Evolutionary conservation across 805 yeast genomes (phyloP).

Genomic region (Metschnikowia arizonensis): DNA sequence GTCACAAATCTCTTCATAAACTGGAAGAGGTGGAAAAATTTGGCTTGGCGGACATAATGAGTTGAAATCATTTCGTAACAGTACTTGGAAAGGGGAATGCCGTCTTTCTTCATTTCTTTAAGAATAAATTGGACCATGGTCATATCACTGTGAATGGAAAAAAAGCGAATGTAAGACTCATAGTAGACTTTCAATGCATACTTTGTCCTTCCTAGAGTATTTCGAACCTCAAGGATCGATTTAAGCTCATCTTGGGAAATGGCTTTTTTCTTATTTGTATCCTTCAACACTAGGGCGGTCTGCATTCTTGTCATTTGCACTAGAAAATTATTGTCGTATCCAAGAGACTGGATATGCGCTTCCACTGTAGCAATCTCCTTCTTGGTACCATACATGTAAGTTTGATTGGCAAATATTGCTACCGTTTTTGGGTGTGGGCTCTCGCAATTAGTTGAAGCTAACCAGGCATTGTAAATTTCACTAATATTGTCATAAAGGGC

Average conservation of each 20-base stretch:
- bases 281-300: conserved; percentile 24
- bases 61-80: conserved; percentile 22
- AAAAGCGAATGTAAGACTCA: conserved; percentile 26
- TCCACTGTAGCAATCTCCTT: conserved; percentile 25
- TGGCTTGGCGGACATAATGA: conserved; percentile 24
- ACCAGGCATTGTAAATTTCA: conserved; percentile 27
- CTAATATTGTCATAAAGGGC: conserved; percentile 31
- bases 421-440: conserved; percentile 27
- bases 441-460: conserved; percentile 18
- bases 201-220: conserved; percentile 12
- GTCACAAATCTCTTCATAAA: conserved; percentile 20
- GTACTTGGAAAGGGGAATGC: conserved; percentile 21
- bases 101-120: conserved; percentile 24
- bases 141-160: conserved; percentile 27
- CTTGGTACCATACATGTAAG: conserved; percentile 26
- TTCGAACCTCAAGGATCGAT: conserved; percentile 15
- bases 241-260: conserved; percentile 26
- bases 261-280: conserved; percentile 24
- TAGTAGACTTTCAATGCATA: conserved; percentile 25
- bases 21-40: conserved; percentile 28
- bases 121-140: conserved; percentile 26
- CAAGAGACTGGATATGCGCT: conserved; percentile 18
- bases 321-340: conserved; percentile 21
- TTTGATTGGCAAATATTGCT: conserved; percentile 26
- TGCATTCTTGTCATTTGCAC: conserved; percentile 24